Evolutionary conservation across 2,329 filamentous ascomycete species (phyloP).

Genomic region (Iodosphaeria phyllophila): DNA sequence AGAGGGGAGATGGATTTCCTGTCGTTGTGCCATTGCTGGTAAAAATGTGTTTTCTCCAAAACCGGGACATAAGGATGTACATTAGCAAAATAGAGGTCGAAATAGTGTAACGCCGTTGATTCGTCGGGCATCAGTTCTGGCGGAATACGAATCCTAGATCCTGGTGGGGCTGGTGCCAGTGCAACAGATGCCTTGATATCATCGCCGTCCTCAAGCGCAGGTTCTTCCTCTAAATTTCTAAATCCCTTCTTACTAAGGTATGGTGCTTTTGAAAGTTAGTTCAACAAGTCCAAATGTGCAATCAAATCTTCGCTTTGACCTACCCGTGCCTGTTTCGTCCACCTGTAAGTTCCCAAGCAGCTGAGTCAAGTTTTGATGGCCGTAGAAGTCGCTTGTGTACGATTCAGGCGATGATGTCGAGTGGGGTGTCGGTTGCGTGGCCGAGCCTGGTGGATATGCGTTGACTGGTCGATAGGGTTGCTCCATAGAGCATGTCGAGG

Average conservation of each 20-base stretch:
- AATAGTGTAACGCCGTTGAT: slow-evolving; percentile 63
- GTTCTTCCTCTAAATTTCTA: slow-evolving; percentile 30
- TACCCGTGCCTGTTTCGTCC: slow-evolving; percentile 72
- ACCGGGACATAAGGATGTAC: slow-evolving; percentile 90
- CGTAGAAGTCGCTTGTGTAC: slow-evolving; percentile 44
- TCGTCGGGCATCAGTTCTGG: slow-evolving; percentile 86
- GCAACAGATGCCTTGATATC: slow-evolving; percentile 57
- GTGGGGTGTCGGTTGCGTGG: slow-evolving; percentile 20
- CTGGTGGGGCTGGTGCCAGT: slow-evolving; percentile 45
- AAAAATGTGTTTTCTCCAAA: slow-evolving; percentile 64
- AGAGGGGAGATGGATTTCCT: slow-evolving; percentile 75
- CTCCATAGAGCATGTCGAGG: slow-evolving; percentile 29
- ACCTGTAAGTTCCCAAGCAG: slow-evolving; percentile 76
- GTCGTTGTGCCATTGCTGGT: slow-evolving; percentile 75
- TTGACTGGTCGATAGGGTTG: slow-evolving; percentile 27
- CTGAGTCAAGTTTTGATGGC: slow-evolving; percentile 55
- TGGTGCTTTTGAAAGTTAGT: slow-evolving; percentile 36
- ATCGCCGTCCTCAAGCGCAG: slow-evolving; percentile 50
- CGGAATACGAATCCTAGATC: slow-evolving; percentile 70
- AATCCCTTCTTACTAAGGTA: slow-evolving; percentile 53
- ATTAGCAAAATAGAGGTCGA: slow-evolving; percentile 76
- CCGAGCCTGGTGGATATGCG: slow-evolving; percentile 34
- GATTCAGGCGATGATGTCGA: slow-evolving; percentile 26
- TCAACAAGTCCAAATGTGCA: slow-evolving; percentile 1
- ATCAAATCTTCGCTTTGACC: slow-evolving; percentile 10